Percentiles rank a stretch among this genome's conserved stretches.
phyloP scores from a whole-genome alignment of 2,329 filamentous ascomycete species.

The Diaporthe citriasiana region DNA sequence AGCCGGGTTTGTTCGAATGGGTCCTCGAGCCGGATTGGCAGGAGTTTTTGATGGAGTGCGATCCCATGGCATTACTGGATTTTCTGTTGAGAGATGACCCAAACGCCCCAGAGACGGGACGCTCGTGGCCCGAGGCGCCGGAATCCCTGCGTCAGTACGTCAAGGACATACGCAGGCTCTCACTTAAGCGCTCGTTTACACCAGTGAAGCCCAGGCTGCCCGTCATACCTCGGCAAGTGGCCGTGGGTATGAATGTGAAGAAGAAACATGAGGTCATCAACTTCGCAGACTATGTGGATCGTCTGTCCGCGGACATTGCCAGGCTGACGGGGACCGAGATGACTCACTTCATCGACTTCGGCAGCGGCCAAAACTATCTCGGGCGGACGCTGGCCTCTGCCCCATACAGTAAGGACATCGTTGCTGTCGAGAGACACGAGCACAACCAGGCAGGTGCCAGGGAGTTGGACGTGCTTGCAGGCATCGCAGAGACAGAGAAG shows the following conservation, averaged over 20 bases:
- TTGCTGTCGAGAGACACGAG: conserved; percentile 90
- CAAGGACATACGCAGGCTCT: conserved; percentile 76
- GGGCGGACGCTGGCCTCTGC: conserved; percentile 87
- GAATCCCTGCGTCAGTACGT: conserved; percentile 79
- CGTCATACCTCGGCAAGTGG: conserved; percentile 77
- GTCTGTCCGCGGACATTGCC: conserved; percentile 70
- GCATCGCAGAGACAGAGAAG: conserved; percentile 79
- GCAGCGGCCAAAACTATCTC: conserved; percentile 96
- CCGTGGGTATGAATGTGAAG: conserved; percentile 95
- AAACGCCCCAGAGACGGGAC: conserved; percentile 50
- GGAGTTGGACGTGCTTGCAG: conserved; percentile 86
- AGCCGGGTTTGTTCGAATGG: conserved; percentile 84
- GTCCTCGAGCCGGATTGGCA: conserved; percentile 87
- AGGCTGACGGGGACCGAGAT: conserved; percentile 70
- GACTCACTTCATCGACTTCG: conserved; percentile 94
- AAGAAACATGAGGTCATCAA: conserved; percentile 94
- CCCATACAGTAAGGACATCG: conserved; percentile 87
- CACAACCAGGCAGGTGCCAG: conserved; percentile 90
- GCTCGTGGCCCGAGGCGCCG: conserved; percentile 55
- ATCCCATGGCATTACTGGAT: conserved; percentile 83
- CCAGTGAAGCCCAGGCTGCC: conserved; percentile 61
- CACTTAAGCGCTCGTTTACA: conserved; percentile 74
- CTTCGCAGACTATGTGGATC: conserved; percentile 87
- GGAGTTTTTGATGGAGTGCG: conserved; percentile 77
- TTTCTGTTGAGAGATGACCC: conserved; percentile 86